Conservation (phyloP, 352 stramenopile species). For the Phytophthora fragariae region DNA sequence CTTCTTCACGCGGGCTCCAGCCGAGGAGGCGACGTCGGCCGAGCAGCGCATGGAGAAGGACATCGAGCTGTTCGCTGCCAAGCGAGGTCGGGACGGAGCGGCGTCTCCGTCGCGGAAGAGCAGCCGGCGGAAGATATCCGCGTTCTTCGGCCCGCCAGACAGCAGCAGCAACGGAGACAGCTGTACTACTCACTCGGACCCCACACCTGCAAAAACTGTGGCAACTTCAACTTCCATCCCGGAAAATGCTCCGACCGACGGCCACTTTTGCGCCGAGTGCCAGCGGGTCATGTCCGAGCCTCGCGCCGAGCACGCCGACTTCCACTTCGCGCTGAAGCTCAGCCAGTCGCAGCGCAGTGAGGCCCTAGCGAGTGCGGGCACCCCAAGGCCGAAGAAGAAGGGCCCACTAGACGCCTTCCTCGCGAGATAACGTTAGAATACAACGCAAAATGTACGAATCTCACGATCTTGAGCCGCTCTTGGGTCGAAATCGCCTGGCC, state of each 20-base stretch:
- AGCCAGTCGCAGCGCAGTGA: slow-evolving; percentile 39
- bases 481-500: no score
- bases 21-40: slow-evolving; percentile 7
- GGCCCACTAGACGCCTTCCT: slow-evolving; percentile 67
- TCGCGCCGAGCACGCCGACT: slow-evolving; percentile 59
- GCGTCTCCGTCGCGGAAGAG: slow-evolving; percentile 18
- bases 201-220: neutral
- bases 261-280: slow-evolving; percentile 55
- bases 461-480: no score
- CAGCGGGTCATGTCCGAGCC: slow-evolving; percentile 40
- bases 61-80: slow-evolving; percentile 33
- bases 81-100: slow-evolving; percentile 21
- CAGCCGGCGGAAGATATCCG: slow-evolving; percentile 63
- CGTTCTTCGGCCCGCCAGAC: slow-evolving; percentile 49
- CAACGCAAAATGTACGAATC: neutral
- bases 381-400: slow-evolving; percentile 20
- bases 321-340: slow-evolving; percentile 63
- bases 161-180: slow-evolving; percentile 1
- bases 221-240: slow-evolving; percentile 30
- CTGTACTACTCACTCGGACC: neutral
- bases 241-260: neutral
- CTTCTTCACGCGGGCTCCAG: slow-evolving; percentile 62
- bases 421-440: slow-evolving; percentile 11
- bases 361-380: slow-evolving; percentile 15
- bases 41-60: slow-evolving; percentile 35